Percentiles rank a stretch among this genome's conserved stretches.
Evolutionary conservation across 306 rosid species (phyloP).

Genomic region (Trifolium subterraneum): DNA sequence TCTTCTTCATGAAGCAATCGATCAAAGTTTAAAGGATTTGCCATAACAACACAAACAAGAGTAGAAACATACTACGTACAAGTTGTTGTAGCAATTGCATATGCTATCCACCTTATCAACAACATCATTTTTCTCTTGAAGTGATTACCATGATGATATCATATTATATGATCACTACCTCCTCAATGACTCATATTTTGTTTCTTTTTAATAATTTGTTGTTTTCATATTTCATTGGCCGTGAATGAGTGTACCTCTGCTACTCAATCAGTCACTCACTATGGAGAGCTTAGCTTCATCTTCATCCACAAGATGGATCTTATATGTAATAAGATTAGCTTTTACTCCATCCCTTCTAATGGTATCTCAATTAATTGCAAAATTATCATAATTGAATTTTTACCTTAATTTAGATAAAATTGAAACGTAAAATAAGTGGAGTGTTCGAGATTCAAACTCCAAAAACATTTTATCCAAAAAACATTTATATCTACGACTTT

Average conservation of each 20-base stretch:
- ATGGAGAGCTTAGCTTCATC: background rate
- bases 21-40: background rate
- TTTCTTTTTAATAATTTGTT: too few species aligned
- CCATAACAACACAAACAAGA: background rate
- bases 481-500: too few species aligned
- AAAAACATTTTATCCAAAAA: too few species aligned
- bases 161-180: too few species aligned
- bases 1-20: background rate
- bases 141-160: conserved; percentile 5
- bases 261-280: background rate
- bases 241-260: too few species aligned
- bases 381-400: too few species aligned
- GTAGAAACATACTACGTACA: background rate
- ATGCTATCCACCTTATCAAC: background rate
- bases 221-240: too few species aligned
- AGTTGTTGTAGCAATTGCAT: background rate
- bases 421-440: too few species aligned
- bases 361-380: too few species aligned
- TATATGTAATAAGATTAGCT: conserved; percentile 22
- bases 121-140: background rate
- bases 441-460: too few species aligned
- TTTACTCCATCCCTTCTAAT: background rate
- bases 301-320: conserved; percentile 21
- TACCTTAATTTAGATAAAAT: too few species aligned
- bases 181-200: too few species aligned